These are phyloP conservation scores for Sphagnum fallax DNA, from an alignment of 228 moss, liverwort and hornwort species.

Conservation along the genomic window DNA sequence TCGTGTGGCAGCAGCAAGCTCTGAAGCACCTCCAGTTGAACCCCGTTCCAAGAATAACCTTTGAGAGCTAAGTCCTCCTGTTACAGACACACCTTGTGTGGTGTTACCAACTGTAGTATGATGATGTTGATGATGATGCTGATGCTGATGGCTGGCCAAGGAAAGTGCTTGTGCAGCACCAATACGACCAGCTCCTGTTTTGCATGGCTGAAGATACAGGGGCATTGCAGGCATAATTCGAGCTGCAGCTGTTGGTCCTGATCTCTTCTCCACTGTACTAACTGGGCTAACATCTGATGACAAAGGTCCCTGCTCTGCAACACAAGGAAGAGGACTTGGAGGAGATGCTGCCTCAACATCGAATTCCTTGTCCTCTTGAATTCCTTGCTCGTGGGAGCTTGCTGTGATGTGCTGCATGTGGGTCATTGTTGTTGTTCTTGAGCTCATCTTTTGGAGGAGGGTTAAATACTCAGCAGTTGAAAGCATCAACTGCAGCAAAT, in stretches of 20 bases:
- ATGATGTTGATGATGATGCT: too few species aligned
- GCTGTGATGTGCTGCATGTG: slow-evolving; percentile 19
- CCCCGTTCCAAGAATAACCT: slow-evolving; percentile 1
- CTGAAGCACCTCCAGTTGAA: slow-evolving; percentile 1
- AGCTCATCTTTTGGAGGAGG: slow-evolving; percentile 11
- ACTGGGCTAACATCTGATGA: slow-evolving; percentile 47
- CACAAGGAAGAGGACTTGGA: slow-evolving; percentile 6
- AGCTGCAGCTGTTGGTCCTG: not conserved
- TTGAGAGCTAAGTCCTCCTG: slow-evolving; percentile 17
- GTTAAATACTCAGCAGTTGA: slow-evolving; percentile 36
- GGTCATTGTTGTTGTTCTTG: not conserved
- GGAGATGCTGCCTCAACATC: not conserved
- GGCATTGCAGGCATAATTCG: slow-evolving; percentile 11
- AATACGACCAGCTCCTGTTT: not conserved
- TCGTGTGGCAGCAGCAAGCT: too few species aligned
- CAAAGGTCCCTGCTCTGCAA: slow-evolving; percentile 25
- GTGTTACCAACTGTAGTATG: too few species aligned
- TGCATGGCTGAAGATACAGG: slow-evolving; percentile 17
- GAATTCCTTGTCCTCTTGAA: not conserved
- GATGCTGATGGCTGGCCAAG: too few species aligned
- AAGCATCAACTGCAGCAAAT: slow-evolving; percentile 29
- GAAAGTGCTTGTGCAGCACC: too few species aligned
- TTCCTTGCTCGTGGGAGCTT: slow-evolving; percentile 9
- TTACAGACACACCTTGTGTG: not conserved
- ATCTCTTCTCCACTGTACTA: slow-evolving; percentile 36